These are phyloP conservation scores for Phytopythium litorale DNA, from an alignment of 352 stramenopile genomes.

Conservation along the genomic window DNA sequence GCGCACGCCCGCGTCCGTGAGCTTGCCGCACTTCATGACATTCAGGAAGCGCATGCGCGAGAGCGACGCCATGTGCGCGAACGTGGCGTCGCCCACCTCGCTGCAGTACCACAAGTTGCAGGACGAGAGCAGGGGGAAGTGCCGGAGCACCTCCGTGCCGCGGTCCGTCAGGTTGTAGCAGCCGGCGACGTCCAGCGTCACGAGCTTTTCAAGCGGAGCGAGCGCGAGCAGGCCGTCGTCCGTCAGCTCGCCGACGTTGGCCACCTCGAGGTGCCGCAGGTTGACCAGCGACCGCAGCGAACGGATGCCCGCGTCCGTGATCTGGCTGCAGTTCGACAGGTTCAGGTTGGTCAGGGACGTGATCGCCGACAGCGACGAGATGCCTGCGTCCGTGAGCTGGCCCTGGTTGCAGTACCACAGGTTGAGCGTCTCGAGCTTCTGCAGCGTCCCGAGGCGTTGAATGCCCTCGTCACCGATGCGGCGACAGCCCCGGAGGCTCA, in stretches of 20 bases:
- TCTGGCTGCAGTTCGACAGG: conserved; percentile 74
- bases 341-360: conserved; percentile 66
- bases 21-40: conserved; percentile 77
- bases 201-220: conserved; percentile 45
- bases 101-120: conserved; percentile 85
- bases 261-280: conserved; percentile 63
- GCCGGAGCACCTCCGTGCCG: conserved; percentile 49
- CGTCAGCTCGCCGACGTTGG: conserved; percentile 71
- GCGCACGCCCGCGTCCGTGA: conserved; percentile 44
- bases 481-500: conserved; percentile 61
- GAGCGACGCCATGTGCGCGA: conserved; percentile 45
- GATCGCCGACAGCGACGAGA: conserved; percentile 40
- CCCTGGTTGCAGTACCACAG: conserved; percentile 84
- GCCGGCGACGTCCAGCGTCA: conserved; percentile 64
- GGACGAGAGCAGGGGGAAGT: conserved; percentile 53
- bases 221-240: conserved; percentile 51
- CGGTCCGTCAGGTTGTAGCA: conserved; percentile 81
- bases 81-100: conserved; percentile 64
- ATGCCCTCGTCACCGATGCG: conserved; percentile 56
- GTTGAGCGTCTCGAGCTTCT: conserved; percentile 51
- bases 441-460: conserved; percentile 30
- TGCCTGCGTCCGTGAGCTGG: conserved; percentile 57
- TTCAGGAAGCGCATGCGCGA: conserved; percentile 72
- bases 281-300: conserved; percentile 50
- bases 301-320: conserved; percentile 58